Percentiles rank a stretch among this genome's conserved stretches.
Evolutionary conservation across 1,284 basidiomycete species (phyloP).

Genomic region (Macrocystidia cucumis): DNA sequence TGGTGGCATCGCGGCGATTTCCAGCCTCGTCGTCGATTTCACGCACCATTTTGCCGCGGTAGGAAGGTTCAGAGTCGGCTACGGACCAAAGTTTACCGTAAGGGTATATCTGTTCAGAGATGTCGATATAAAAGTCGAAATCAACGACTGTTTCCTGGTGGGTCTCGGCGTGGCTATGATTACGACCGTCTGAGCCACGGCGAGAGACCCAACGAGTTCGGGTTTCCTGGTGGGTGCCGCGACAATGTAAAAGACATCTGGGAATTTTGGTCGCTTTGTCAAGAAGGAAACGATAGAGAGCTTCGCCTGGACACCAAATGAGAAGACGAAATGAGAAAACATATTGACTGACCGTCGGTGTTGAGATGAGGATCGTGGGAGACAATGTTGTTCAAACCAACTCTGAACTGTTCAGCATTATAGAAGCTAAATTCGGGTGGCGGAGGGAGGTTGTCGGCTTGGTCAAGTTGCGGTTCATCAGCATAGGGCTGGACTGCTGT

Average conservation of each 20-base stretch:
- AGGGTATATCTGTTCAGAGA: constrained; percentile 25
- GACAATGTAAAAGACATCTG: constrained; percentile 39
- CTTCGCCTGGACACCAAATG: constrained; percentile 41
- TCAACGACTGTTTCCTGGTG: constrained; percentile 52
- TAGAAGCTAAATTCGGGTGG: constrained; percentile 61
- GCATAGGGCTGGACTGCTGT: too few species aligned
- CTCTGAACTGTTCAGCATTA: constrained; percentile 49
- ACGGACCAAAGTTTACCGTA: constrained; percentile 43
- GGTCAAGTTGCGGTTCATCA: too few species aligned
- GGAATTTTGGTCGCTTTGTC: constrained; percentile 44
- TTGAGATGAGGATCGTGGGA: constrained; percentile 71
- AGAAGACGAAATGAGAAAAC: constrained; percentile 1
- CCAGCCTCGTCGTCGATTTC: constrained; percentile 31
- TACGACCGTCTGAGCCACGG: constrained; percentile 25
- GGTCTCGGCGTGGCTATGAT: constrained; percentile 27
- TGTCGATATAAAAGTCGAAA: constrained; percentile 59
- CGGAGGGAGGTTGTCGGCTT: too few species aligned
- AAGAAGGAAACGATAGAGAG: constrained; percentile 65
- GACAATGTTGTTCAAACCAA: constrained; percentile 42
- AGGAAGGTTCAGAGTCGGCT: constrained; percentile 41
- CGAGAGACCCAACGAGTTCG: constrained; percentile 39
- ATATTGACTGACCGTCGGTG: constrained; percentile 44
- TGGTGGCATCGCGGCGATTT: constrained; percentile 22
- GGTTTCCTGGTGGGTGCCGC: constrained; percentile 52
- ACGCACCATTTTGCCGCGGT: constrained; percentile 46